Percentiles rank a stretch among this genome's conserved stretches.
phyloP scores from a whole-genome alignment of 495 filamentous ascomycete genomes.

The Chlorociboria aeruginascens region DNA sequence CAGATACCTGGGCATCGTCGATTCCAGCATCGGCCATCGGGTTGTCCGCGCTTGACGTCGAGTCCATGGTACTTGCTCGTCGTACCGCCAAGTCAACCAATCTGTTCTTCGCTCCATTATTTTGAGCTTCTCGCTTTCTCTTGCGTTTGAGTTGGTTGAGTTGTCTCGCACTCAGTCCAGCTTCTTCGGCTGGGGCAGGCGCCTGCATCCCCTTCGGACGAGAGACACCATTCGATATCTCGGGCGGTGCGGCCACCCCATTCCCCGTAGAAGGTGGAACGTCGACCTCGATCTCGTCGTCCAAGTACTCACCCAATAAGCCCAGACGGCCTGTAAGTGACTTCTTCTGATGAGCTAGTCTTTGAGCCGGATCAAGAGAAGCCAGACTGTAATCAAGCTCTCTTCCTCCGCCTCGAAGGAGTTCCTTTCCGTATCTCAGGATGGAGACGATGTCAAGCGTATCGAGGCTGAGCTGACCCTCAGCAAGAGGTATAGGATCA shows the following conservation, averaged over 20 bases:
- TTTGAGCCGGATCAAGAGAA: conserved; percentile 62
- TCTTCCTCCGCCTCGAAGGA: conserved; percentile 72
- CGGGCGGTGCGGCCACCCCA: conserved; percentile 13
- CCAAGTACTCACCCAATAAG: conserved; percentile 60
- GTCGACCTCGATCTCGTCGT: conserved; percentile 51
- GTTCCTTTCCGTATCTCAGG: conserved; percentile 64
- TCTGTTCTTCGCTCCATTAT: conserved; percentile 73
- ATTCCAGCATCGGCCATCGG: conserved; percentile 51
- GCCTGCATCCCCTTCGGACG: not conserved
- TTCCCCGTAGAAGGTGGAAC: conserved; percentile 27
- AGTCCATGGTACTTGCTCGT: conserved; percentile 50
- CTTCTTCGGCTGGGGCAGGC: conserved; percentile 9
- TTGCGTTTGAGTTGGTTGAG: conserved; percentile 90
- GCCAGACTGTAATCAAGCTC: conserved; percentile 77
- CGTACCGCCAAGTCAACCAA: conserved; percentile 74
- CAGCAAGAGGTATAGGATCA: conserved; percentile 9
- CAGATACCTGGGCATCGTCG: conserved; percentile 41
- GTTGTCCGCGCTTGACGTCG: conserved; percentile 29
- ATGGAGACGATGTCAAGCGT: conserved; percentile 68
- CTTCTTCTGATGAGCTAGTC: conserved; percentile 80
- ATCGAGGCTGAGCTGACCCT: conserved; percentile 48
- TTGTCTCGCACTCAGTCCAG: conserved; percentile 74
- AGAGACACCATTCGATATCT: conserved; percentile 21
- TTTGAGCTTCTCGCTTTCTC: conserved; percentile 70
- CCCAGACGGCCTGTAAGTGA: conserved; percentile 74